Evolutionary conservation across 257 asterid genomes (phyloP).

Genomic region (Eucommia ulmoides): DNA sequence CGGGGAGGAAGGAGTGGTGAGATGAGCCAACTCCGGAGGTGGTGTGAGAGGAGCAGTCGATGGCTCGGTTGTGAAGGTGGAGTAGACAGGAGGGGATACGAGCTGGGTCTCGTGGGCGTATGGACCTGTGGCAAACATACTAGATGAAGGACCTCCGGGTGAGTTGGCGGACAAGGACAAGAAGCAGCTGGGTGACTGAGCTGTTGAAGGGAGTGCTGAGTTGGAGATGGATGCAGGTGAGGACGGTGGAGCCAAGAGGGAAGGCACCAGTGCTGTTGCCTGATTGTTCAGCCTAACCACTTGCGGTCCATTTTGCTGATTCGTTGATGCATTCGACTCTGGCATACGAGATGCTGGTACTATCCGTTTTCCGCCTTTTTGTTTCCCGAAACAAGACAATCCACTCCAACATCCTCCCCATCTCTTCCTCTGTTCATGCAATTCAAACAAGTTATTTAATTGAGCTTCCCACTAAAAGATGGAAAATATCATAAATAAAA

Average conservation of each 20-base stretch:
- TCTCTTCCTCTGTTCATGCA: conserved; percentile 53
- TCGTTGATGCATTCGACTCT: conserved; percentile 35
- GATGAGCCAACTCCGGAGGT: conserved; percentile 74
- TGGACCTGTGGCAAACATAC: conserved; percentile 72
- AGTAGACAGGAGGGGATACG: conserved; percentile 85
- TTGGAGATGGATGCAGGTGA: conserved; percentile 62
- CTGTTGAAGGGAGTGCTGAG: conserved; percentile 43
- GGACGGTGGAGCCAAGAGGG: conserved; percentile 66
- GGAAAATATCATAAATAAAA: conserved; percentile 1
- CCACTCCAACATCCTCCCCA: conserved; percentile 82
- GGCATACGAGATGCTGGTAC: conserved; percentile 70
- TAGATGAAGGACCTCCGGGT: conserved; percentile 59
- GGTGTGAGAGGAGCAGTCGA: conserved; percentile 87
- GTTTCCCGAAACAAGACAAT: conserved; percentile 63
- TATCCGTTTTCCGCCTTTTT: conserved; percentile 72
- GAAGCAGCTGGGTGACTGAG: conserved; percentile 64
- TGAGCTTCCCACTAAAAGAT: neutral
- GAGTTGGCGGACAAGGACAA: conserved; percentile 49
- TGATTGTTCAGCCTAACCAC: conserved; percentile 58
- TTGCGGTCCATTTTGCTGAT: conserved; percentile 53
- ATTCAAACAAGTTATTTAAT: conserved; percentile 9
- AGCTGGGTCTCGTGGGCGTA: conserved; percentile 77
- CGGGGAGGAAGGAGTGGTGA: conserved; percentile 91
- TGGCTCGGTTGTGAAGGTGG: conserved; percentile 83
- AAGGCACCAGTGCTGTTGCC: conserved; percentile 22